phyloP scores from a whole-genome alignment of 352 stramenopile species.

The Globisporangium nodosum region DNA sequence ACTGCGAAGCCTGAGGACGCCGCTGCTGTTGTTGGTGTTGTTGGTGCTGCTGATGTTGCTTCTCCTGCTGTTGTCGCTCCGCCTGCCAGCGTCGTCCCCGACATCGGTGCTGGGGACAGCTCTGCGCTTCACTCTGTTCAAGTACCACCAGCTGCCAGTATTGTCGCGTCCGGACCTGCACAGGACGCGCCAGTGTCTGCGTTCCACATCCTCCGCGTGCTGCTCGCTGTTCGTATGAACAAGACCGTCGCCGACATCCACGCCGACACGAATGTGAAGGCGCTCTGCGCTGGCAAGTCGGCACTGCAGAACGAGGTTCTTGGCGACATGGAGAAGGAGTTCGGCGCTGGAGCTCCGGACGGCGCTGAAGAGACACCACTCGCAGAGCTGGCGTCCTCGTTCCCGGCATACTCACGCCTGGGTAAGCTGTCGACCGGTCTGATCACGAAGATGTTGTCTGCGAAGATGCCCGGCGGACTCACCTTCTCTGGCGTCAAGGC shows the following conservation, averaged over 20 bases:
- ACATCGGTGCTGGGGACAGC: background rate
- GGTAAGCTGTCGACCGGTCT: constrained; percentile 61
- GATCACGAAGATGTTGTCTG: constrained; percentile 69
- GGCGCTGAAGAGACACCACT: constrained; percentile 69
- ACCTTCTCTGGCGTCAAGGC: constrained; percentile 73
- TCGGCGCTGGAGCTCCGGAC: constrained; percentile 59
- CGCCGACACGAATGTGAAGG: constrained; percentile 73
- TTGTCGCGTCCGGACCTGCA: background rate
- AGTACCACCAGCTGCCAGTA: background rate
- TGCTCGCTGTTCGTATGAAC: constrained; percentile 71
- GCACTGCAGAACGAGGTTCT: background rate
- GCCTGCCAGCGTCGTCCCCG: background rate
- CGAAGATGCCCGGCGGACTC: constrained; percentile 85
- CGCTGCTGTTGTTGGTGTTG: constrained; percentile 10
- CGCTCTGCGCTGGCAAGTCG: constrained; percentile 2
- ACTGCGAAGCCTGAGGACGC: background rate
- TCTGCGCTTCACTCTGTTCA: background rate
- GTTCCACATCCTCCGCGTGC: constrained; percentile 66
- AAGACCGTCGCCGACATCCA: constrained; percentile 67
- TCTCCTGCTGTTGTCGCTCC: background rate
- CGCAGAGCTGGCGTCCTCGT: constrained; percentile 62
- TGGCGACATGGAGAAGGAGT: constrained; percentile 23
- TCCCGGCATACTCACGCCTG: constrained; percentile 60
- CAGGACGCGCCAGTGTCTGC: constrained; percentile 60
- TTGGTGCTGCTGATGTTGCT: constrained; percentile 21